phyloP scores from a whole-genome alignment of 129 eudicot species.

The Flaveria linearis region DNA sequence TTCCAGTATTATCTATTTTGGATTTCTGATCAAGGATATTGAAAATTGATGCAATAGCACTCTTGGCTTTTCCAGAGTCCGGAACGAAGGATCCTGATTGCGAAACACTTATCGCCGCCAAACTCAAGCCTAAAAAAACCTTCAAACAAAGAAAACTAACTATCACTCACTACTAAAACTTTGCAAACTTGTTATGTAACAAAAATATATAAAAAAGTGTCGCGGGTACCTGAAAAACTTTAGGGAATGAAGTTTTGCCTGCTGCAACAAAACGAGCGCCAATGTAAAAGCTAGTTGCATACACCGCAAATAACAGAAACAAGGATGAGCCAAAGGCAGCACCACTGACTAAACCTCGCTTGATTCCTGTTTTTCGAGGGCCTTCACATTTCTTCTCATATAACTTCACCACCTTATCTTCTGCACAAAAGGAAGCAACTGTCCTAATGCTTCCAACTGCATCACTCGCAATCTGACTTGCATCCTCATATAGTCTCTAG shows the following conservation, averaged over 20 bases:
- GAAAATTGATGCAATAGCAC: constrained; percentile 27
- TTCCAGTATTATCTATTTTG: constrained; percentile 35
- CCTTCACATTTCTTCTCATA: constrained; percentile 68
- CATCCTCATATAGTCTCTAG: constrained; percentile 74
- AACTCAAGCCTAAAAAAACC: constrained; percentile 44
- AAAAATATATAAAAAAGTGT: neutral
- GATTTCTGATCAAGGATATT: constrained; percentile 38
- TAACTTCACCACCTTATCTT: constrained; percentile 64
- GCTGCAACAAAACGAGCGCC: constrained; percentile 73
- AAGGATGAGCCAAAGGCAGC: constrained; percentile 63
- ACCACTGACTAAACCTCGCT: constrained; percentile 74
- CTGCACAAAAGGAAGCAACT: constrained; percentile 86
- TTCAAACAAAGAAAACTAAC: neutral
- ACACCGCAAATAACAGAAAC: constrained; percentile 51
- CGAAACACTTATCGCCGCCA: constrained; percentile 36
- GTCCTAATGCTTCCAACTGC: constrained; percentile 86
- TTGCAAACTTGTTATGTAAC: constrained; percentile 33
- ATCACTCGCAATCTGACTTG: constrained; percentile 84
- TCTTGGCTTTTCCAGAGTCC: constrained; percentile 36
- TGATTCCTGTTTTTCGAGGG: constrained; percentile 63
- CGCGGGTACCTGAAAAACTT: constrained; percentile 71
- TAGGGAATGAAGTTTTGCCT: constrained; percentile 60
- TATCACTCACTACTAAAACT: constrained; percentile 39
- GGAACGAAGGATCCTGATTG: constrained; percentile 41
- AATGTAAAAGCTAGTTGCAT: constrained; percentile 72